A percentile compares a stretch with the other conserved stretches of the same genome.
Evolutionary conservation across 306 rosid species (phyloP).

Genomic region (Pyrus betulifolia): DNA sequence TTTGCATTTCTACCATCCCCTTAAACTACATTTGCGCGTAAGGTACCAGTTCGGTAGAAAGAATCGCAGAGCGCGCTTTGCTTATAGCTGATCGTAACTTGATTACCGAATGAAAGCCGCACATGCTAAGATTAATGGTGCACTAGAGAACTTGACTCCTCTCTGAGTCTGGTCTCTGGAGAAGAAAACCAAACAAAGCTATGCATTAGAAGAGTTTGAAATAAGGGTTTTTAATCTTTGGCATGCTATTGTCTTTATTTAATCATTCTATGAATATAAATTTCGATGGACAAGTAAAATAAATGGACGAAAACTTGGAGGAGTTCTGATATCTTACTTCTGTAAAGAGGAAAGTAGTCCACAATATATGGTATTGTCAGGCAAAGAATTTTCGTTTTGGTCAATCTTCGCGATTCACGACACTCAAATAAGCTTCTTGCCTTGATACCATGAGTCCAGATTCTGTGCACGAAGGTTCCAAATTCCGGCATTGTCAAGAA

Average conservation of each 20-base stretch:
- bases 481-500: slow-evolving; percentile 81
- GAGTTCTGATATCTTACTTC: slow-evolving; percentile 43
- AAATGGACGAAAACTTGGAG: neutral
- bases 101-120: slow-evolving; percentile 26
- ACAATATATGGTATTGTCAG: slow-evolving; percentile 68
- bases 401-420: slow-evolving; percentile 67
- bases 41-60: neutral
- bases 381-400: slow-evolving; percentile 36
- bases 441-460: slow-evolving; percentile 83
- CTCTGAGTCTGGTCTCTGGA: slow-evolving; percentile 85
- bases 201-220: neutral
- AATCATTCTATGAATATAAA: too few species aligned
- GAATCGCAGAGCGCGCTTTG: neutral
- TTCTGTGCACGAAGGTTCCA: slow-evolving; percentile 91
- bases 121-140: slow-evolving; percentile 29
- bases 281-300: neutral
- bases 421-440: slow-evolving; percentile 72
- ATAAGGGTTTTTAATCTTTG: neutral
- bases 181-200: slow-evolving; percentile 14
- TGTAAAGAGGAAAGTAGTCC: slow-evolving; percentile 83
- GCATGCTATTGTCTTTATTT: neutral
- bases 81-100: neutral
- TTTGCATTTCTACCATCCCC: neutral
- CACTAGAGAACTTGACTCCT: slow-evolving; percentile 59
- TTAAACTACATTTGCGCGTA: neutral